These are phyloP conservation scores for Epichloe gansuensis DNA, from an alignment of 2,329 filamentous ascomycete species.

Conservation along the genomic window DNA sequence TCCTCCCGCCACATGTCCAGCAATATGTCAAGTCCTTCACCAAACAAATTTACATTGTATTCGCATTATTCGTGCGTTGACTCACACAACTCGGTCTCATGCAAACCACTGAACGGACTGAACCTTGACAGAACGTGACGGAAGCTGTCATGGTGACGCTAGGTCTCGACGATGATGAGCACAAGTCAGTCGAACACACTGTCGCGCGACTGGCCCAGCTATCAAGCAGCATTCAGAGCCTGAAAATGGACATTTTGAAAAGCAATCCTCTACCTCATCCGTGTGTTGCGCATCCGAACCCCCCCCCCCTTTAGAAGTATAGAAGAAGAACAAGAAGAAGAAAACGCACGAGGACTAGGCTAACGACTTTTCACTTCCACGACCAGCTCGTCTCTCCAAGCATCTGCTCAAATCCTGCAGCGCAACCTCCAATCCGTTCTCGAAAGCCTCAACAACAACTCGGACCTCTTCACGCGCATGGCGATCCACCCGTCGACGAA, in stretches of 20 bases:
- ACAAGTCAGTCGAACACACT: slow-evolving; percentile 58
- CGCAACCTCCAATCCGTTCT: slow-evolving; percentile 56
- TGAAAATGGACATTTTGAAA: slow-evolving; percentile 46
- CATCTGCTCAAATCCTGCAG: slow-evolving; percentile 58
- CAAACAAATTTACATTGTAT: too few species aligned
- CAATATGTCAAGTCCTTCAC: too few species aligned
- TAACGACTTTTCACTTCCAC: background rate
- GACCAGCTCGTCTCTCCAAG: slow-evolving; percentile 54
- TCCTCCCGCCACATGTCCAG: too few species aligned
- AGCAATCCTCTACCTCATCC: slow-evolving; percentile 54
- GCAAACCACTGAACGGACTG: background rate
- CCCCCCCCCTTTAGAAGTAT: background rate
- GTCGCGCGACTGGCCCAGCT: slow-evolving; percentile 56
- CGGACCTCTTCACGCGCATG: slow-evolving; percentile 53
- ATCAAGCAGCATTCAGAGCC: slow-evolving; percentile 51
- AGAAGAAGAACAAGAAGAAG: background rate
- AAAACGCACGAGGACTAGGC: background rate
- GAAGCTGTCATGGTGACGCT: slow-evolving; percentile 26
- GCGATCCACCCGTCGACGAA: slow-evolving; percentile 65
- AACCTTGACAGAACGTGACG: background rate
- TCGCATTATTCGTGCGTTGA: background rate
- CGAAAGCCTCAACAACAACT: slow-evolving; percentile 50
- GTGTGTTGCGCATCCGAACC: slow-evolving; percentile 27
- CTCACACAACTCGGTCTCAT: background rate
- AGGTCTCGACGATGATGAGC: slow-evolving; percentile 43